Conservation (phyloP, 176 grass and related monocot species). For the Saccharum officinarum region DNA sequence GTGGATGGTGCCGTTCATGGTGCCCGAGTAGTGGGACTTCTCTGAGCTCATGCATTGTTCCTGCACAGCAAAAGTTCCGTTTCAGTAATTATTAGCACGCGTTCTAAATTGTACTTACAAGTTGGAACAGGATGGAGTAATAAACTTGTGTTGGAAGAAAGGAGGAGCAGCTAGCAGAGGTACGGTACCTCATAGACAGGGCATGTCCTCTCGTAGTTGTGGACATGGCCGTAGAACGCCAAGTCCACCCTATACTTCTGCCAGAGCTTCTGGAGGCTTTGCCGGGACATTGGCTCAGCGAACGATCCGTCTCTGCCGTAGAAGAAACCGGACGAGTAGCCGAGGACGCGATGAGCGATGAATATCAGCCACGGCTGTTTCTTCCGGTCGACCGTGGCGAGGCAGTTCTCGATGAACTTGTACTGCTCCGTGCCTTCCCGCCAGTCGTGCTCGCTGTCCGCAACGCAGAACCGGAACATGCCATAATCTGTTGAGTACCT, state of each 20-base stretch:
- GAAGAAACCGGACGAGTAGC: constrained; percentile 63
- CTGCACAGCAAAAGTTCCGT: background rate
- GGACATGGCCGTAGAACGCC: constrained; percentile 79
- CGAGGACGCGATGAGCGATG: constrained; percentile 78
- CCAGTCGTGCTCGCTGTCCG: constrained; percentile 92
- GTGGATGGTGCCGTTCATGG: constrained; percentile 69
- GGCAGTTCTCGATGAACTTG: constrained; percentile 68
- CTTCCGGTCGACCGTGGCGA: constrained; percentile 74
- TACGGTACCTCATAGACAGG: constrained; percentile 62
- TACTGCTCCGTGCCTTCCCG: constrained; percentile 82
- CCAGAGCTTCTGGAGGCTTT: constrained; percentile 73
- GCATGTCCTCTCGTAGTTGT: constrained; percentile 92
- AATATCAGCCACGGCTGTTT: constrained; percentile 91
- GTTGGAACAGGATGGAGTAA: background rate
- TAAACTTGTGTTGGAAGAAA: background rate
- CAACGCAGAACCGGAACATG: constrained; percentile 89
- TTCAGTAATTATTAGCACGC: no score
- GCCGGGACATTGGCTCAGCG: constrained; percentile 68
- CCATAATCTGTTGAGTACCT: constrained; percentile 89
- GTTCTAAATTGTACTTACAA: no score
- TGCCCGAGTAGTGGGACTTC: constrained; percentile 53
- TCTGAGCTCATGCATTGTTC: constrained; percentile 50
- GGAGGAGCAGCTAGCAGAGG: background rate
- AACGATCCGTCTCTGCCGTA: constrained; percentile 53
- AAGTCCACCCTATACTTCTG: constrained; percentile 73